A percentile compares a stretch with the other conserved stretches of the same genome.
These are phyloP conservation scores for Rhodotorula babjevae DNA, from an alignment of 768 basidiomycete species.

Conservation along the genomic window DNA sequence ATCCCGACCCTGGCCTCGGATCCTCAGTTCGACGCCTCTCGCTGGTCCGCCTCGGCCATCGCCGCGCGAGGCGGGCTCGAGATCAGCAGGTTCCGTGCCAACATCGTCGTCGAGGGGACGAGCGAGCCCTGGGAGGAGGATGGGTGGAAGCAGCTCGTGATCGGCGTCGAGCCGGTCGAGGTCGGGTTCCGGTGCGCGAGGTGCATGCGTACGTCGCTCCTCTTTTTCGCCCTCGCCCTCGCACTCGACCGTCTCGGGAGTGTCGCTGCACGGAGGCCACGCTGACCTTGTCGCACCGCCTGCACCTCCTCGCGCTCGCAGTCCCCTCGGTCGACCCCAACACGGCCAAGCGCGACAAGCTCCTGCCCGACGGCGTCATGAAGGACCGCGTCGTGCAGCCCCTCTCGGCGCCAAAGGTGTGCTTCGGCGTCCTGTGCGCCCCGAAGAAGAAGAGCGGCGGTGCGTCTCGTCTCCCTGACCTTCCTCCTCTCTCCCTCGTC, in stretches of 20 bases:
- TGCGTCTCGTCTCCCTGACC: not conserved
- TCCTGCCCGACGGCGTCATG: constrained; percentile 32
- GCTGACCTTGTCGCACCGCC: too few species aligned
- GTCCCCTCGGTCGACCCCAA: constrained; percentile 30
- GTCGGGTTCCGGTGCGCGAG: constrained; percentile 25
- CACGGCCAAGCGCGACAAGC: constrained; percentile 19
- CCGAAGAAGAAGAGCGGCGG: constrained; percentile 4
- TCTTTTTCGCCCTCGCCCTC: too few species aligned
- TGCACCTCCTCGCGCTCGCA: not conserved
- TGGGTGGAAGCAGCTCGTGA: constrained; percentile 21
- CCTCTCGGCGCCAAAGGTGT: constrained; percentile 6
- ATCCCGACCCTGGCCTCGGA: constrained; percentile 8
- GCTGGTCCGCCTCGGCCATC: constrained; percentile 9
- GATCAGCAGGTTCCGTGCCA: constrained; percentile 27
- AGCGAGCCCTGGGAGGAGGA: constrained; percentile 32
- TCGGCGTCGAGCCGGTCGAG: constrained; percentile 16
- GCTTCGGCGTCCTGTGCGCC: constrained; percentile 23
- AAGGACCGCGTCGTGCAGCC: constrained; percentile 18
- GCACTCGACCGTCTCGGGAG: not conserved
- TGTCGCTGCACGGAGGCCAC: too few species aligned
- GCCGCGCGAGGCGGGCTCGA: constrained; percentile 6
- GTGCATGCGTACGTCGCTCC: constrained; percentile 22
- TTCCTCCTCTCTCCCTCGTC: not conserved
- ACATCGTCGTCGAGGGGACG: constrained; percentile 23
- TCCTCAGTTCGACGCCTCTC: constrained; percentile 1